Conservation (phyloP, 495 filamentous ascomycete genomes). For the Jackrogersella multiformis region DNA sequence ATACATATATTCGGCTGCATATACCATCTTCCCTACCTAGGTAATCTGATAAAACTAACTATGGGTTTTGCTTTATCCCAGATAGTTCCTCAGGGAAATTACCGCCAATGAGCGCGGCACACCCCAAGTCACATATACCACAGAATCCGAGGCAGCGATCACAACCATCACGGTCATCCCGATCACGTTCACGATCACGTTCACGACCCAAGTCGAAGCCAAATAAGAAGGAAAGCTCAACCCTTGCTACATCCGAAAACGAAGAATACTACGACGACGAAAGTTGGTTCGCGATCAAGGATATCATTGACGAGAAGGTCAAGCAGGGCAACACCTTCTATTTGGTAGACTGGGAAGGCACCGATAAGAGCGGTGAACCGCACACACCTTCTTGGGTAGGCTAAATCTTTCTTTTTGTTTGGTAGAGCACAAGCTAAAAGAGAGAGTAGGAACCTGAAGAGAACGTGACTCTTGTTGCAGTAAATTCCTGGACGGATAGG, state of each 20-base stretch:
- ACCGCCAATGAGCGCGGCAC: conserved; percentile 41
- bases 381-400: conserved; percentile 56
- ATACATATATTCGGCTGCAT: conserved; percentile 16
- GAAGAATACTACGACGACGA: conserved; percentile 1
- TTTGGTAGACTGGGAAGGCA: conserved; percentile 53
- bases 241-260: not conserved
- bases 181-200: not conserved
- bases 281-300: conserved; percentile 43
- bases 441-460: conserved; percentile 48
- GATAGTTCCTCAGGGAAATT: conserved; percentile 25
- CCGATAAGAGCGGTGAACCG: conserved; percentile 47
- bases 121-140: not conserved
- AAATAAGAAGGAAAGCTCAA: conserved; percentile 24
- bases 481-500: conserved; percentile 47
- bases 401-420: not conserved
- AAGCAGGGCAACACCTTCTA: conserved; percentile 45
- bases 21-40: too few species aligned
- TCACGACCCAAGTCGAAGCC: conserved; percentile 1
- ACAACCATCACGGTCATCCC: not conserved
- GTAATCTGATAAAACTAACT: conserved; percentile 27
- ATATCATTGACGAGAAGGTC: conserved; percentile 53
- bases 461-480: conserved; percentile 46
- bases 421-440: conserved; percentile 10
- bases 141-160: conserved; percentile 7
- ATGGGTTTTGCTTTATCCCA: conserved; percentile 33